These are phyloP conservation scores for Phalaenopsis equestris DNA, from an alignment of 106 monocot species.

Conservation along the genomic window DNA sequence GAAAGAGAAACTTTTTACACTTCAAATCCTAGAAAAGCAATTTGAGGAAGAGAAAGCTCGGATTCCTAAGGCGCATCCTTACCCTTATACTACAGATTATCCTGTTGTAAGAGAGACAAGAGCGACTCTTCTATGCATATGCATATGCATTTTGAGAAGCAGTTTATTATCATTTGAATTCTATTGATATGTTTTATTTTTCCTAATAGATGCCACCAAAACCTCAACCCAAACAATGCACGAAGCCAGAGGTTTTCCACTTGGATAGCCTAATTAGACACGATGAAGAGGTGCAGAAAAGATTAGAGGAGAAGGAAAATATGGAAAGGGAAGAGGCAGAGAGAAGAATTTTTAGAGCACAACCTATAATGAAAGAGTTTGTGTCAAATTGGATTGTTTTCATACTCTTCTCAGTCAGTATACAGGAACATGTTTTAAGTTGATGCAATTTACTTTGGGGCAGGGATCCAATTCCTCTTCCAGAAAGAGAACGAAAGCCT, in stretches of 20 bases:
- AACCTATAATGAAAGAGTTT: constrained; percentile 56
- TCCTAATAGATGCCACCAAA: constrained; percentile 76
- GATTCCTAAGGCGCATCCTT: constrained; percentile 68
- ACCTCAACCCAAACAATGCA: constrained; percentile 66
- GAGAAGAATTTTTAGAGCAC: constrained; percentile 65
- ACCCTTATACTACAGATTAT: constrained; percentile 91
- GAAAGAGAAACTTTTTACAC: constrained; percentile 58
- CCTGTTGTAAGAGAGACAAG: constrained; percentile 52
- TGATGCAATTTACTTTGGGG: neutral
- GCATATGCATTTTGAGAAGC: neutral
- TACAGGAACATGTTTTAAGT: neutral
- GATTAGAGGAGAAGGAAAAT: constrained; percentile 47
- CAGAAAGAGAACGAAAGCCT: constrained; percentile 74
- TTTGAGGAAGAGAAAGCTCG: constrained; percentile 68
- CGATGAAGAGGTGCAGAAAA: constrained; percentile 63
- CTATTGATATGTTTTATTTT: neutral
- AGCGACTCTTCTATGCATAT: neutral
- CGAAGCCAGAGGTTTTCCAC: constrained; percentile 72
- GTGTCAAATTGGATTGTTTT: neutral
- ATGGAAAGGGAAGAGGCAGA: constrained; percentile 68
- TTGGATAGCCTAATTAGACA: constrained; percentile 75
- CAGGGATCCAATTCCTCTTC: constrained; percentile 78
- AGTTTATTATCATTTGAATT: neutral
- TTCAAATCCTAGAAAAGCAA: constrained; percentile 44
- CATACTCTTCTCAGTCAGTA: neutral